Evolutionary conservation across 164 flowering plant genomes (phyloP), one percentile per base, ranked within the genome.

Genomic region (Amborella trichopoda): DNA sequence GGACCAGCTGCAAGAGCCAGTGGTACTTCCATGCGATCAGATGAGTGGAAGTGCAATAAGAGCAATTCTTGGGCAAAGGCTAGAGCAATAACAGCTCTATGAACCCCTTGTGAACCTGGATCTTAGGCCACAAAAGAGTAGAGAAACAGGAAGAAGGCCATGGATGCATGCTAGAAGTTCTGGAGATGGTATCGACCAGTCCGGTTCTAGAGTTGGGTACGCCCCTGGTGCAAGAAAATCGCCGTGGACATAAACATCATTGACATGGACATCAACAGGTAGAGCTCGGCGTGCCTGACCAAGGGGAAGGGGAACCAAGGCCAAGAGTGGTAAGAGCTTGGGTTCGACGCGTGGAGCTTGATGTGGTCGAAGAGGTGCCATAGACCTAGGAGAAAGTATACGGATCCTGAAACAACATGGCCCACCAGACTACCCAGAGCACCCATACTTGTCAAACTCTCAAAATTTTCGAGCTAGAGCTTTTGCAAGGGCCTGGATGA

Each of bases 61-160:
- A 88, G 60, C 22, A 83, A 68, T 46, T 87, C 68, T 28, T 83
- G 90, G 8, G 52, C 68, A 39, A 83, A 83, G 19, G 85, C 88
- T 1, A 69, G 21, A 0, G 76, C 71, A n/a, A n/a, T n/a, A n/a
- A n/a, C 30, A 80, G 20, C 8, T 68, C 73, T 2, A 75, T 56
- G 2, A 81, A 45, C 25, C 64, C 78, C 8, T 72, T 48, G 3
- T 63, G 38, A 1, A 40, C 60, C 34, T 41, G 50, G 2, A 60
- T 51, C 36, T 42, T 33, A 36, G 20, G 77, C 53, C 36, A 58
- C 46, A 1, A 32, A 16, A 20, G 76, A 60, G 17, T 62, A 68
- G 23, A 59, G 28, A 19, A 68, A 28, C 36, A 71, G 62, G 34
- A 68, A 44, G 26, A 63, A 13, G 26, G 72, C 51, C 11, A 71